Base-by-base conservation (phyloP, 164 flowering plant species). In the Liquidambar formosana region DNA sequence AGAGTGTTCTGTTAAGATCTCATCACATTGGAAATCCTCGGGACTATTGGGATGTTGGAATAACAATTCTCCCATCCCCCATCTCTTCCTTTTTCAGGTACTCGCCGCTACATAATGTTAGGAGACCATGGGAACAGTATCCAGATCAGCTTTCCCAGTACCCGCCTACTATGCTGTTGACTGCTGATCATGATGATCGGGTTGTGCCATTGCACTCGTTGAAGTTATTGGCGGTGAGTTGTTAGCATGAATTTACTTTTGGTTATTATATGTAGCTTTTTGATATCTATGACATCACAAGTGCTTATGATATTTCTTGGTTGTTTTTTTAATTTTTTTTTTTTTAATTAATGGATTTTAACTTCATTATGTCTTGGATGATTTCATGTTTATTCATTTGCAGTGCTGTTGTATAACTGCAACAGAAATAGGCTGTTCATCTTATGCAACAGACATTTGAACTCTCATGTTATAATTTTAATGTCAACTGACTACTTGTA, bases 161-260 rank as follows among this genome's bases (percentile, higher is more conserved):
- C 66, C 99, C 99, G 21, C 45, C 99, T 22, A 92, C 93, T 71
- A 89, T 96, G 97, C 70, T 96, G 33, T 80, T 96, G 83, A 93
- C 99, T 8, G 99, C 99, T 66, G 99, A 96, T 79, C 99, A 96
- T 71, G 99, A 96, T 82, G 99, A 96, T 65, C 82, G 99, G 38
- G 99, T 96, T 43, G 98, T 96, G 68, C 99, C 99, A 49, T 70
- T 96, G 28, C 99, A 96, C 79, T 83, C 99, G 1, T 74, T 96
- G 81, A 96, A 96, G 77, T 77, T 90, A 23, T 75, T 96, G 76
- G 99, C 99, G 54, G 99, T 96, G 68, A 75, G 97, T 84, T 33
- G 46, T 23, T 2, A 21, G 62, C 41, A 19, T 66, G 25, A 33
- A 19, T 43, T 67, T 57, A 28, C 16, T 3, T 27, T 59, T 54